Evolutionary conservation across 208 protist genomes (phyloP).

Genomic region (Crithidia bombi): DNA sequence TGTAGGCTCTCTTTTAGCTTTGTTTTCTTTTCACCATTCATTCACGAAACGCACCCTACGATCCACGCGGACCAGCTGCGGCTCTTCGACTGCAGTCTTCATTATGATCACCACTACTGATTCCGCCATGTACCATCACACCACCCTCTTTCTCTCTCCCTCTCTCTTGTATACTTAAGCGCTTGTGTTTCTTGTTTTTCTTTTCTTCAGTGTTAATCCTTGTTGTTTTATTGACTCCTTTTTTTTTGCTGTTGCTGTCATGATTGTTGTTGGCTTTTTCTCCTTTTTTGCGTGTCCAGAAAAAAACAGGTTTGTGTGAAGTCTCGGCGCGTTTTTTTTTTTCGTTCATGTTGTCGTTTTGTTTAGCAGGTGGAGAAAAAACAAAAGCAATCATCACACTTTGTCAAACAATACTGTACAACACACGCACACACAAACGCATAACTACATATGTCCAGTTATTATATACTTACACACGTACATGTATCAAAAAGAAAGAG

Average conservation of each 20-base stretch:
- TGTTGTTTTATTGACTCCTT: constrained; percentile 1
- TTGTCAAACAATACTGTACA: no score
- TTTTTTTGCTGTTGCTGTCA: constrained; percentile 28
- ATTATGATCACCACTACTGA: no score
- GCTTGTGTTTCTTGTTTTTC: constrained; percentile 22
- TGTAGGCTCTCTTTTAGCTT: not conserved
- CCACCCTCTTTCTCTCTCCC: constrained; percentile 13
- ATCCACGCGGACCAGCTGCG: no score
- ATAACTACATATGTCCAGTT: no score
- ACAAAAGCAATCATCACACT: no score
- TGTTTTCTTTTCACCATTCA: constrained; percentile 8
- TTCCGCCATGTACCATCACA: not conserved
- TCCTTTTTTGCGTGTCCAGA: not conserved
- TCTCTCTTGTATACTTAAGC: not conserved
- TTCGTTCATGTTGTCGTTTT: no score
- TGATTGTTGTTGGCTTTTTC: not conserved
- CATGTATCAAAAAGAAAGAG: no score
- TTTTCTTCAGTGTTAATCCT: constrained; percentile 5
- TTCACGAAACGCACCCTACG: no score
- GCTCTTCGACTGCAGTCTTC: no score
- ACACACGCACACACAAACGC: no score
- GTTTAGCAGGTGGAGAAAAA: no score
- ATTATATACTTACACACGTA: no score
- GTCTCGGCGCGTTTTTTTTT: not conserved
- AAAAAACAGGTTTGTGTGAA: not conserved